Evolutionary conservation across 352 stramenopile species (phyloP), one percentile per base, ranked within the genome.

Genomic region (Pythium angustatum): DNA sequence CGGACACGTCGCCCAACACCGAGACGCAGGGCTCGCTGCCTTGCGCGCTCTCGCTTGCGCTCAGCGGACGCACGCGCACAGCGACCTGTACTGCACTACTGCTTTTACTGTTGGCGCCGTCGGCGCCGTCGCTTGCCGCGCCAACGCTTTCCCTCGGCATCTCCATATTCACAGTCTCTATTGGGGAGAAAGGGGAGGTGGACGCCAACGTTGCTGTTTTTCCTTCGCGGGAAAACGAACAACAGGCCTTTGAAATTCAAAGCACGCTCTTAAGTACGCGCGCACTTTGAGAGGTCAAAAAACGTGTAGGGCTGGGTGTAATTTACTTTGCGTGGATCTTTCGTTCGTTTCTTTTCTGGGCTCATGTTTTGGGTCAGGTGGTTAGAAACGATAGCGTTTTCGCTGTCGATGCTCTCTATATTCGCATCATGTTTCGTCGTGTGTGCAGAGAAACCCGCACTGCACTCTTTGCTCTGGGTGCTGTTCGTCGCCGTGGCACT

Each of bases 11-110:
- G 31, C 63, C 65, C 27, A 73, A 14, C 17, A 67, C 51, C 5
- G 58, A 53, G 19, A 84, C 67, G 40, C 76, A 81, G 24, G 54
- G 30, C 48, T 76, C 78, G 54, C 75, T 79, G 33, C 64, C 75
- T 50, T 85, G 76, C 5, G 68, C 72, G 27, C 45, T 40, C 60
- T 87, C 76, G 30, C 31, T 49, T n/a, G 61, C 64, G 53, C 70
- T 85, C 66, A 87, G 48, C 34, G 78, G 78, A 17, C 78, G 78
- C 52, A 84, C 76, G 50, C 78, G 77, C 50, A 87, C 77, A 12
- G 73, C 75, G 10, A 87, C 78, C 45, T 87, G 72, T n/a, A 87
- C 77, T 50, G 69, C 65, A 43, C 71, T 81, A 15, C 40, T 69
- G 15, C 36, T 49, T 43, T 68, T 81, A 15, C 40, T 69, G 15